Percentiles rank a stretch among this genome's conserved stretches.
phyloP scores from a whole-genome alignment of 78 protist genomes.

The Dictyostelium intermedium region DNA sequence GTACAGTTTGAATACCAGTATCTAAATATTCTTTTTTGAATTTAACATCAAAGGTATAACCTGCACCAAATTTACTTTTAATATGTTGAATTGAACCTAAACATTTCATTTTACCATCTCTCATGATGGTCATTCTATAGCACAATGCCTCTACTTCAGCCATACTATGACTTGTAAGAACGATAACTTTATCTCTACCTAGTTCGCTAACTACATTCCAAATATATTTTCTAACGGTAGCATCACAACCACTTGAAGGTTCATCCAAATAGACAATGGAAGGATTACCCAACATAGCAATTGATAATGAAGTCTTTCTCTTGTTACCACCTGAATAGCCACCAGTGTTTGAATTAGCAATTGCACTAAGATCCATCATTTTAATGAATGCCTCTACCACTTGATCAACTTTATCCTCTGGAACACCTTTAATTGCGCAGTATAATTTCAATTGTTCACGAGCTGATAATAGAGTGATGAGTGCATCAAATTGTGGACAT shows the following conservation, averaged over 20 bases:
- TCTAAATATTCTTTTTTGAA: conserved; percentile 30
- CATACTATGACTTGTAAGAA: conserved; percentile 89
- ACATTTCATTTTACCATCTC: conserved; percentile 79
- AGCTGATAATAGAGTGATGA: conserved; percentile 84
- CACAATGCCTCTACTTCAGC: conserved; percentile 83
- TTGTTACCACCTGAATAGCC: conserved; percentile 90
- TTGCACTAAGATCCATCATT: conserved; percentile 32
- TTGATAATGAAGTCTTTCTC: conserved; percentile 86
- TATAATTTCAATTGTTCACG: conserved; percentile 90
- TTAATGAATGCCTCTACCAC: conserved; percentile 21
- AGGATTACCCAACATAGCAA: conserved; percentile 89
- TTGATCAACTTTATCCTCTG: neutral
- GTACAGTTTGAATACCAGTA: neutral
- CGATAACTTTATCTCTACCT: conserved; percentile 31
- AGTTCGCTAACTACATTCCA: conserved; percentile 80
- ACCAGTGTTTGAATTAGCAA: neutral
- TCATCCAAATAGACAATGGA: conserved; percentile 85
- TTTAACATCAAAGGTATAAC: conserved; percentile 52
- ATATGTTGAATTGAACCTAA: conserved; percentile 78
- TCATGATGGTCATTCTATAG: conserved; percentile 93
- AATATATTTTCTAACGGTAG: conserved; percentile 75
- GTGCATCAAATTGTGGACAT: conserved; percentile 94
- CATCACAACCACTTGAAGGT: conserved; percentile 81
- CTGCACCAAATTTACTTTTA: conserved; percentile 55
- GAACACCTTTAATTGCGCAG: conserved; percentile 83